Percentiles rank a stretch among this genome's conserved stretches.
These are phyloP conservation scores for Euphorbia peplus DNA, from an alignment of 345 rosid species.

Conservation along the genomic window DNA sequence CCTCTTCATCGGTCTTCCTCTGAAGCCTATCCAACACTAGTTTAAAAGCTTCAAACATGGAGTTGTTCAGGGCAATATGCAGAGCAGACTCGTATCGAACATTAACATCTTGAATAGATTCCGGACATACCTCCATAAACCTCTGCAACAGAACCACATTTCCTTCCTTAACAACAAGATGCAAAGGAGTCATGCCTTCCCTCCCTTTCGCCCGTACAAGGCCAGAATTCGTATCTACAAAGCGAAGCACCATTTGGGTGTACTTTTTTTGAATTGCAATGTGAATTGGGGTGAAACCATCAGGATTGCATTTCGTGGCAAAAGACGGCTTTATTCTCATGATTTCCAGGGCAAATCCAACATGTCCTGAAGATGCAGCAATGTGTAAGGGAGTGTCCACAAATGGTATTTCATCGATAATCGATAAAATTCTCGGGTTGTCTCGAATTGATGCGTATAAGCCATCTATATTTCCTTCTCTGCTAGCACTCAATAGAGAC, in stretches of 20 bases:
- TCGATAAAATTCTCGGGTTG: too few species aligned
- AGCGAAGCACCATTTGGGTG: not conserved
- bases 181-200: constrained; percentile 23
- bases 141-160: not conserved
- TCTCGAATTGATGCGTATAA: too few species aligned
- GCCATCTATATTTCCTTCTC: too few species aligned
- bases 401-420: constrained; percentile 25
- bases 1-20: not conserved
- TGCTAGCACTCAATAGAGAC: too few species aligned
- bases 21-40: constrained; percentile 2
- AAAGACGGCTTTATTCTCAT: constrained; percentile 38
- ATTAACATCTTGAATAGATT: constrained; percentile 20
- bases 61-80: constrained; percentile 20
- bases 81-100: constrained; percentile 12
- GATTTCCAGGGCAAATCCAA: constrained; percentile 29
- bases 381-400: constrained; percentile 35
- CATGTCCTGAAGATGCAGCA: constrained; percentile 28
- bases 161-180: constrained; percentile 6
- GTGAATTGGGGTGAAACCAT: constrained; percentile 33
- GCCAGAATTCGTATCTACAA: constrained; percentile 1
- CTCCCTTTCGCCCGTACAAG: constrained; percentile 23
- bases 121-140: too few species aligned
- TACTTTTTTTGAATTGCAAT: constrained; percentile 23
- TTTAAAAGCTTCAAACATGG: constrained; percentile 10
- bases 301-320: constrained; percentile 25